Base-by-base conservation (phyloP, 179 eudicot genomes). In the Spergularia azorica region DNA sequence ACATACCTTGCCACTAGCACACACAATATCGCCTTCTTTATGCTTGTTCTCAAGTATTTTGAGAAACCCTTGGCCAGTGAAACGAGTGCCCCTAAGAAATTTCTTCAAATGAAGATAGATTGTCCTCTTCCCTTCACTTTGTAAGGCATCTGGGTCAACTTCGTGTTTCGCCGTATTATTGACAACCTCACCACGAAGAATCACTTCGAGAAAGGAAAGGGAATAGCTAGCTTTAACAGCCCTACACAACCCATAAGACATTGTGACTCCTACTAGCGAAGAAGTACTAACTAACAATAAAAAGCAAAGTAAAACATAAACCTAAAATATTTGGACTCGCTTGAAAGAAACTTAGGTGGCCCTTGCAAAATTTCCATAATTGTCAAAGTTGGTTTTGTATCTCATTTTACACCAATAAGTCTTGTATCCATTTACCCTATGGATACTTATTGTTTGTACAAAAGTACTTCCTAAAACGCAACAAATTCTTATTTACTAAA, bases 1-100 rank as follows among this genome's bases (percentile, higher is more conserved):
- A 81, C 76, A 90, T 83, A 93, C 99, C 97, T 95, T 93, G 79
- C 99, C 99, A 81, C 97, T 95, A 73, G 92, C 92, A 83, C 97
- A 95, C 74, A 91, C 95, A 71, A 84, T 70, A 75, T 93, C 99
- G 74, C 97, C 97, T 85, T 83, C 92, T 63, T 80, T 88, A 79
- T 95, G 87, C 88, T 91, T 95, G 58, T 59, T 87, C 84, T 88
- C 81, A 57, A 95, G 76, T 79, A 87, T 78, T 63, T 63, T 80
- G 69, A 95, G 95, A 82, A 95, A 95, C 73, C 94, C 94, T 60
- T 67, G 79, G 76, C 32, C 87, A 58, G 97, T 89, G 83, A 87
- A 95, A 75, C 97, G 97, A 80, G 88, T 63, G 43, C 99, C 99
- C 54, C 97, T 91, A 63, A 93, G 86, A 82, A 81, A 95, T 79